A percentile compares a stretch with the other conserved stretches of the same genome.
Evolutionary conservation across 1,284 basidiomycete genomes (phyloP).

Genomic region (Cryptococcus wingfieldii): DNA sequence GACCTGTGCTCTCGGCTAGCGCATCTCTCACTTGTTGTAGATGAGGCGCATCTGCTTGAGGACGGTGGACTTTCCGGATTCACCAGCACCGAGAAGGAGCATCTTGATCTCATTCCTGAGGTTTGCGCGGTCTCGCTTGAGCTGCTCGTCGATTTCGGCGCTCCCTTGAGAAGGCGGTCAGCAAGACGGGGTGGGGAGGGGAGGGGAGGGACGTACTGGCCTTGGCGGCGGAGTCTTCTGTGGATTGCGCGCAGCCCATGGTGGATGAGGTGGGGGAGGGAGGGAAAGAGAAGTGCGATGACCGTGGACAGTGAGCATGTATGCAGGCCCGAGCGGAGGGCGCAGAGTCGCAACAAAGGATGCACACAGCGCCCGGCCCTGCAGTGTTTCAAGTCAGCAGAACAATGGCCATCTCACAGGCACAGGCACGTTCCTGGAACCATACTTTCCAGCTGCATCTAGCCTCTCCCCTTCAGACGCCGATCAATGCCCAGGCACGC

Average conservation of each 20-base stretch:
- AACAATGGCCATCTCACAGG: no score
- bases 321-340: background rate
- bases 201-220: constrained; percentile 34
- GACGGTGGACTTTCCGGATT: constrained; percentile 85
- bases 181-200: background rate
- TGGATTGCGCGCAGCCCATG: constrained; percentile 52
- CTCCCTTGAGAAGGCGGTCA: constrained; percentile 52
- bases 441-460: no score
- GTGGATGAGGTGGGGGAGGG: background rate
- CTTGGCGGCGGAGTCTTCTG: constrained; percentile 49
- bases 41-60: constrained; percentile 97
- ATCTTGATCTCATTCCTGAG: constrained; percentile 90
- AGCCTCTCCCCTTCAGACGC: no score
- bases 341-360: no score
- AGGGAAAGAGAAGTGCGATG: background rate
- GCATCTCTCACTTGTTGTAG: constrained; percentile 55
- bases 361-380: no score
- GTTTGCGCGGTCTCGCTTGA: constrained; percentile 85
- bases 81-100: constrained; percentile 77
- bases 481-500: no score
- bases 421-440: no score
- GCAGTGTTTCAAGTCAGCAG: no score
- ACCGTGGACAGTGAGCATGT: background rate
- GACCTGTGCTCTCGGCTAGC: background rate
- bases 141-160: constrained; percentile 92